phyloP scores from a whole-genome alignment of 148 eudicot genomes.

The Nepenthes mirabilis region DNA sequence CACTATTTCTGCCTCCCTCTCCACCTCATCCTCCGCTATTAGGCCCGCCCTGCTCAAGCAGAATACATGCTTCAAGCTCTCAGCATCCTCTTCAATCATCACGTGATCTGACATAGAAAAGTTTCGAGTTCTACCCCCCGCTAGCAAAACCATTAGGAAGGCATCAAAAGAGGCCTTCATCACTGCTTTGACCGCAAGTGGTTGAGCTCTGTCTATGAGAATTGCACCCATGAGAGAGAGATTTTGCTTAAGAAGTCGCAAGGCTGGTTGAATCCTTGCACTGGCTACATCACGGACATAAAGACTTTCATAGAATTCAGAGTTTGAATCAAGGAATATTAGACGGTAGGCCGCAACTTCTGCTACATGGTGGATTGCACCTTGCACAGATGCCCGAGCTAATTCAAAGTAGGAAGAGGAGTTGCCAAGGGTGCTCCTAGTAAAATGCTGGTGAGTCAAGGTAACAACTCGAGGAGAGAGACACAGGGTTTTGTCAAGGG shows the following conservation, averaged over 20 bases:
- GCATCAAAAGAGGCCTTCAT: slow-evolving; percentile 84
- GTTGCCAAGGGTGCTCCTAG: slow-evolving; percentile 20
- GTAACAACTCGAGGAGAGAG: slow-evolving; percentile 42
- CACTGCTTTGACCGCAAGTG: slow-evolving; percentile 63
- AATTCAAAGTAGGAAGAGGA: slow-evolving; percentile 50
- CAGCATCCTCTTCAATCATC: slow-evolving; percentile 68
- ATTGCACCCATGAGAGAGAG: slow-evolving; percentile 58
- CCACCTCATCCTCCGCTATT: slow-evolving; percentile 59
- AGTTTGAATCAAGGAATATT: slow-evolving; percentile 66
- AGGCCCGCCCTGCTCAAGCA: slow-evolving; percentile 49
- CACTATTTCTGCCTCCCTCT: slow-evolving; percentile 56
- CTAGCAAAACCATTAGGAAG: slow-evolving; percentile 71
- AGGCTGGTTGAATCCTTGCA: slow-evolving; percentile 46
- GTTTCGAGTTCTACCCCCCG: slow-evolving; percentile 62
- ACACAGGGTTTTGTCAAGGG: slow-evolving; percentile 57
- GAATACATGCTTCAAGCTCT: slow-evolving; percentile 49
- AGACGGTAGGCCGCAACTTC: slow-evolving; percentile 80
- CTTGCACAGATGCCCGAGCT: slow-evolving; percentile 34
- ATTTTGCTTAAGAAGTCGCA: slow-evolving; percentile 68
- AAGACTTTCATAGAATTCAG: slow-evolving; percentile 55
- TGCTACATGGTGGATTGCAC: slow-evolving; percentile 49
- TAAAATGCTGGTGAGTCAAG: slow-evolving; percentile 16
- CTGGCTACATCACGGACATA: slow-evolving; percentile 38
- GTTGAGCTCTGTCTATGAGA: slow-evolving; percentile 59
- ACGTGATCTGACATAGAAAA: slow-evolving; percentile 39